phyloP scores from a whole-genome alignment of 345 rosid genomes.

The Ceriops decandra region DNA sequence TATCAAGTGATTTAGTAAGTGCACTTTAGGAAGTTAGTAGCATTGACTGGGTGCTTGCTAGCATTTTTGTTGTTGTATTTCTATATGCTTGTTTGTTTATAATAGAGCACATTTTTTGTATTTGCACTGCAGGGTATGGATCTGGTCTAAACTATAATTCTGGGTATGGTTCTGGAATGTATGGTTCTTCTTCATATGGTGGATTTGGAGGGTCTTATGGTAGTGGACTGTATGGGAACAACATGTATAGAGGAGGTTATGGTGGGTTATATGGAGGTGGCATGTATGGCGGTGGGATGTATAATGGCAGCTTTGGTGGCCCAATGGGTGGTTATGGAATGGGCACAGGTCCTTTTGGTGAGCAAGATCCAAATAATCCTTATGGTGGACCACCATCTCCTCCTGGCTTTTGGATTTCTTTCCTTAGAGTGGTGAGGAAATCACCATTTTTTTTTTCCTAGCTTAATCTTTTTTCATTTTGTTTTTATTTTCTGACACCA shows the following conservation, averaged over 20 bases:
- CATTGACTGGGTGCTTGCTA: not conserved
- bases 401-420: constrained; percentile 99
- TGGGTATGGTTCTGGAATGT: constrained; percentile 68
- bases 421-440: constrained; percentile 72
- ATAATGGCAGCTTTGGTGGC: constrained; percentile 58
- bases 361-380: constrained; percentile 90
- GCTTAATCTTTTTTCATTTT: not conserved
- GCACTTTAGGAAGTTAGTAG: not conserved
- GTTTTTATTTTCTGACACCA: not conserved
- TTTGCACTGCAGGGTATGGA: constrained; percentile 55
- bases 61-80: not conserved
- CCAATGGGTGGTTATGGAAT: constrained; percentile 87
- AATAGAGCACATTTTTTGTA: constrained; percentile 12
- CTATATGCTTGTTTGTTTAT: constrained; percentile 5
- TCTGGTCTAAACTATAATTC: constrained; percentile 62
- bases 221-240: constrained; percentile 74
- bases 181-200: constrained; percentile 51
- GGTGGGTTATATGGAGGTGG: constrained; percentile 70
- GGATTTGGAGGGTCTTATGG: constrained; percentile 54
- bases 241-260: constrained; percentile 80
- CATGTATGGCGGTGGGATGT: constrained; percentile 55
- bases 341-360: constrained; percentile 87
- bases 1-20: no score
- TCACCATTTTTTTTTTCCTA: not conserved
- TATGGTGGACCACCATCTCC: constrained; percentile 77